A percentile compares a stretch with the other conserved stretches of the same genome.
Conservation (phyloP, 2,329 filamentous ascomycete genomes). For the Chaetothyriales sp. region DNA sequence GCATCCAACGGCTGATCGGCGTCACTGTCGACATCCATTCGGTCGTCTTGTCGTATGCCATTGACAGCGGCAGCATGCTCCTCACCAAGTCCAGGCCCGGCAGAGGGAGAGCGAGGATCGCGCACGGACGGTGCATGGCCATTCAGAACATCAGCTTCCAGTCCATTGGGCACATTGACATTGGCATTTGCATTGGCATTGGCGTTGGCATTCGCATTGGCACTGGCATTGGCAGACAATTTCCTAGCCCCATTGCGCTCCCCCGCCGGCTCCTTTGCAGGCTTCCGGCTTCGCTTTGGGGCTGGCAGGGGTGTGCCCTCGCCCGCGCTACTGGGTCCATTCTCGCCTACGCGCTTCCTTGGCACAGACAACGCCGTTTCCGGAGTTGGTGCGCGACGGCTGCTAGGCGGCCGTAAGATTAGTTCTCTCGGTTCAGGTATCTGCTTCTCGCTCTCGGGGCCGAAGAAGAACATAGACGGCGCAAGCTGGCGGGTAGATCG, state of each 20-base stretch:
- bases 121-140: conserved; percentile 10
- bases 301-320: conserved; percentile 20
- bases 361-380: conserved; percentile 18
- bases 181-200: conserved; percentile 17
- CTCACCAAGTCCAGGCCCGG: conserved; percentile 30
- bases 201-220: conserved; percentile 22
- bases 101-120: conserved; percentile 15
- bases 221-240: conserved; percentile 17
- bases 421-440: conserved; percentile 15
- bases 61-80: conserved; percentile 19
- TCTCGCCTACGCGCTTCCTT: conserved; percentile 25
- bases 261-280: conserved; percentile 9
- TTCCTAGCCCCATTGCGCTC: conserved; percentile 24
- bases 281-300: conserved; percentile 22
- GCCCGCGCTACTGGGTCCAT: conserved; percentile 25
- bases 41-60: conserved; percentile 16
- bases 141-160: conserved; percentile 15
- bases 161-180: conserved; percentile 20
- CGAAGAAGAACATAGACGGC: conserved; percentile 34
- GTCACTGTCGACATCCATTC: conserved; percentile 32
- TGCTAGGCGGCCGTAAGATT: conserved; percentile 11
- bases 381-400: conserved; percentile 18
- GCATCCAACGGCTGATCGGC: conserved; percentile 20
- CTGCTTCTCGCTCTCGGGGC: conserved; percentile 26
- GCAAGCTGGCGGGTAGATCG: conserved; percentile 19